These are phyloP conservation scores for Dicorynia guianensis DNA, from an alignment of 306 rosid species.

Conservation along the genomic window DNA sequence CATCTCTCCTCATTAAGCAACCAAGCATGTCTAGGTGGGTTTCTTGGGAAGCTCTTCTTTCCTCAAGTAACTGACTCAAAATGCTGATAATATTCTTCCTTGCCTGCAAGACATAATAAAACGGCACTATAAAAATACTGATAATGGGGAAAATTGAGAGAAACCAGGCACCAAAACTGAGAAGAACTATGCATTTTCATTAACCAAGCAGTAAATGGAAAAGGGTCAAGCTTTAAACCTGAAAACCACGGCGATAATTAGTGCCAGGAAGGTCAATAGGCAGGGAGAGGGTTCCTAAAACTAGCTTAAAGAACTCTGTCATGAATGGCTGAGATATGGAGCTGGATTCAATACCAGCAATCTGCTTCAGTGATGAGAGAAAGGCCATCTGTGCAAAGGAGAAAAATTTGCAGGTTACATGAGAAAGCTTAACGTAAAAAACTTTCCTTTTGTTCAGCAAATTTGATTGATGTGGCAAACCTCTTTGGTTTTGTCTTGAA, in stretches of 20 bases:
- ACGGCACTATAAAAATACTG: background rate
- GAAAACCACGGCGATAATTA: conserved; percentile 76
- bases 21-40: conserved; percentile 72
- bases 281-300: conserved; percentile 85
- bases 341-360: conserved; percentile 71
- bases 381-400: conserved; percentile 78
- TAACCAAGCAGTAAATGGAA: background rate
- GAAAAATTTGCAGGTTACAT: background rate
- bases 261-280: conserved; percentile 96
- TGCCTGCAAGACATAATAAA: conserved; percentile 57
- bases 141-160: background rate
- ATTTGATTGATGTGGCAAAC: conserved; percentile 42
- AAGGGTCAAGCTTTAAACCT: conserved; percentile 53
- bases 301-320: conserved; percentile 88
- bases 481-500: conserved; percentile 91
- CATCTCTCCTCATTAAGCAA: conserved; percentile 67
- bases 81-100: conserved; percentile 77
- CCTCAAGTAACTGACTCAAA: conserved; percentile 61
- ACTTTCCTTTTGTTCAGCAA: background rate
- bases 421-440: background rate
- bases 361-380: conserved; percentile 78
- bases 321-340: conserved; percentile 57
- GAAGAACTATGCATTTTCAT: background rate
- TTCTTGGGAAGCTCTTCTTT: conserved; percentile 73
- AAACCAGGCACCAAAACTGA: background rate